These are phyloP conservation scores for Radiomyces spectabilis DNA, from an alignment of 192 early-diverging fungal species.

Conservation along the genomic window DNA sequence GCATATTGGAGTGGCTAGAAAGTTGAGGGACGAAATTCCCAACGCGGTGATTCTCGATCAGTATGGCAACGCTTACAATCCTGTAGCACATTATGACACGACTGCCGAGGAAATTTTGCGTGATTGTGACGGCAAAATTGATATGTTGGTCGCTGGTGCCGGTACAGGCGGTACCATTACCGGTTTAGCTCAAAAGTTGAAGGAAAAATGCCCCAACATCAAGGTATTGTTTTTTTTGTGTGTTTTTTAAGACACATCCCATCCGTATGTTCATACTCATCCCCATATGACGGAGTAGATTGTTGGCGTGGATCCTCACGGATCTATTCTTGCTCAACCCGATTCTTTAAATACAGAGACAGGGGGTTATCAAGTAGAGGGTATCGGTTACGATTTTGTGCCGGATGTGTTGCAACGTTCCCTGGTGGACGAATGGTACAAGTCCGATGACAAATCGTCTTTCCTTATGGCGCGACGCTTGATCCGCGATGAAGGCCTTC, in stretches of 20 bases:
- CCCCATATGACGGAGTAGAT: no score
- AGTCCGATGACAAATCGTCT: conserved; percentile 84
- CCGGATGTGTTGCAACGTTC: conserved; percentile 79
- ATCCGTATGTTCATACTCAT: neutral
- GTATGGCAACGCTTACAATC: conserved; percentile 96
- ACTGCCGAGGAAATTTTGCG: conserved; percentile 81
- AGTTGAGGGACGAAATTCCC: conserved; percentile 91
- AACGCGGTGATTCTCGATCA: conserved; percentile 96
- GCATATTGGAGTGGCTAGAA: conserved; percentile 94
- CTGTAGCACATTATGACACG: conserved; percentile 93
- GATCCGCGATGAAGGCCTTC: conserved; percentile 90
- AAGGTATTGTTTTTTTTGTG: no score
- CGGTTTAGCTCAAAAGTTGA: conserved; percentile 89
- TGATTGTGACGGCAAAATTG: conserved; percentile 80
- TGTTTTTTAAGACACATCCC: no score
- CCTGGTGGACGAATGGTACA: conserved; percentile 88
- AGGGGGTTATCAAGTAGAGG: conserved; percentile 84
- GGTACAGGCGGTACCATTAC: conserved; percentile 98
- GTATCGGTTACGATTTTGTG: conserved; percentile 97
- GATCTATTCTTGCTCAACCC: conserved; percentile 92
- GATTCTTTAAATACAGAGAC: conserved; percentile 64
- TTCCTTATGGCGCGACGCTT: conserved; percentile 90
- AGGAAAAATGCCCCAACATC: conserved; percentile 84
- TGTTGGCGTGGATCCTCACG: conserved; percentile 88
- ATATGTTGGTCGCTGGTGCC: conserved; percentile 93